These are phyloP conservation scores for Harringtonia aguacate DNA, from an alignment of 2,329 filamentous ascomycete genomes.

Conservation along the genomic window DNA sequence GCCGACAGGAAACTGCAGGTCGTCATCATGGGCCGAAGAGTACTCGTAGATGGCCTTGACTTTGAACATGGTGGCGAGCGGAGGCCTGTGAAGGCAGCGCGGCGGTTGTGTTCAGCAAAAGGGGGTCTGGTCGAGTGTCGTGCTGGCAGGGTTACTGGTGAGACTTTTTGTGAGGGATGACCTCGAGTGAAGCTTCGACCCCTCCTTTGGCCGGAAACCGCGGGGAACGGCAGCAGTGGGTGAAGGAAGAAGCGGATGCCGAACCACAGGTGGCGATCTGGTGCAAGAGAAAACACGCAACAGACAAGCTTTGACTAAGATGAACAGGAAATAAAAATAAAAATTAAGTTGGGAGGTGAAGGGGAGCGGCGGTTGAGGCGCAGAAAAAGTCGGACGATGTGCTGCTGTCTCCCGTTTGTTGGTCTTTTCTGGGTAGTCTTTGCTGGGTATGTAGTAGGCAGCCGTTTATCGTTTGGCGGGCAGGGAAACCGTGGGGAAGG, in stretches of 20 bases:
- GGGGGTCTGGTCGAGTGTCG: not conserved
- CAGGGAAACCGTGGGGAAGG: constrained; percentile 1
- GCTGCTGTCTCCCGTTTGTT: constrained; percentile 2
- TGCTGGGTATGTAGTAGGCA: constrained; percentile 7
- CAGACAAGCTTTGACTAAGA: no score
- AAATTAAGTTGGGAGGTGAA: not conserved
- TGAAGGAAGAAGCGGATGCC: not conserved
- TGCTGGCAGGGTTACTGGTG: not conserved
- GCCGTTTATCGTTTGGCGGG: no score
- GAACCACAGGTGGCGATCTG: not conserved
- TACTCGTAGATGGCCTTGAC: constrained; percentile 97
- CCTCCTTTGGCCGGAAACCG: constrained; percentile 13
- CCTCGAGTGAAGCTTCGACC: constrained; percentile 10
- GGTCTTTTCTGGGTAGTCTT: constrained; percentile 1
- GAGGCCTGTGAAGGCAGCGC: not conserved
- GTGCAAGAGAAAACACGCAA: not conserved
- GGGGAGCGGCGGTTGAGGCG: not conserved
- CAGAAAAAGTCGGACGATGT: constrained; percentile 1
- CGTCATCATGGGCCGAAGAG: constrained; percentile 83
- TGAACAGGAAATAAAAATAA: no score
- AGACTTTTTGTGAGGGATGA: constrained; percentile 1
- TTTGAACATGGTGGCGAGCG: constrained; percentile 60
- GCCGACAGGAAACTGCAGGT: constrained; percentile 74
- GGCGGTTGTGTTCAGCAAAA: not conserved
- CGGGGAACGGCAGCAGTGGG: constrained; percentile 7